phyloP scores from a whole-genome alignment of 2,329 filamentous ascomycete species.

The Nothomitra cinnamomea region DNA sequence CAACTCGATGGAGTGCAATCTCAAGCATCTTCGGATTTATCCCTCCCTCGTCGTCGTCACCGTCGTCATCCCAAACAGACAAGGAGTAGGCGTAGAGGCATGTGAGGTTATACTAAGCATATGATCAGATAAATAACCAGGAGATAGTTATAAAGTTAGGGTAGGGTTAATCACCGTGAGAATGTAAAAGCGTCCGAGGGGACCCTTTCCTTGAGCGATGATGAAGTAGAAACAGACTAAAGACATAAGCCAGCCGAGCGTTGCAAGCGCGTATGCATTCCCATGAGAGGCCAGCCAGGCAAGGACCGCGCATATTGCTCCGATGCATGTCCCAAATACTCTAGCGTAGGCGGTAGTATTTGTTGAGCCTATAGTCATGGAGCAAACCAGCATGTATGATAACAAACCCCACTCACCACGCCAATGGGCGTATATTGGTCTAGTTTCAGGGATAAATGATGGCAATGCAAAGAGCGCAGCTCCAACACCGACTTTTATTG shows the following conservation, averaged over 20 bases:
- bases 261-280: constrained; percentile 57
- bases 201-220: constrained; percentile 64
- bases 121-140: too few species aligned
- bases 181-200: constrained; percentile 83
- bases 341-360: constrained; percentile 83
- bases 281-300: constrained; percentile 64
- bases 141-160: too few species aligned
- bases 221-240: constrained; percentile 83
- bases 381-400: constrained; percentile 91
- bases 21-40: constrained; percentile 68
- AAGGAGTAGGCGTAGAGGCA: constrained; percentile 89
- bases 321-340: constrained; percentile 72
- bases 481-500: constrained; percentile 82
- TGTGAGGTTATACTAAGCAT: constrained; percentile 90
- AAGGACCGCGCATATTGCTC: constrained; percentile 55
- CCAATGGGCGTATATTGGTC: constrained; percentile 72
- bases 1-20: constrained; percentile 74
- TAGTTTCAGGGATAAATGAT: constrained; percentile 63
- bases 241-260: constrained; percentile 68
- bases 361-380: constrained; percentile 90
- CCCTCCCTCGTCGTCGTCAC: constrained; percentile 73
- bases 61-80: constrained; percentile 59
- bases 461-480: constrained; percentile 79
- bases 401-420: constrained; percentile 91
- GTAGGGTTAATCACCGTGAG: too few species aligned